phyloP scores from a whole-genome alignment of 2,329 filamentous ascomycete genomes.

The Nannizziopsis arthrosporioides region DNA sequence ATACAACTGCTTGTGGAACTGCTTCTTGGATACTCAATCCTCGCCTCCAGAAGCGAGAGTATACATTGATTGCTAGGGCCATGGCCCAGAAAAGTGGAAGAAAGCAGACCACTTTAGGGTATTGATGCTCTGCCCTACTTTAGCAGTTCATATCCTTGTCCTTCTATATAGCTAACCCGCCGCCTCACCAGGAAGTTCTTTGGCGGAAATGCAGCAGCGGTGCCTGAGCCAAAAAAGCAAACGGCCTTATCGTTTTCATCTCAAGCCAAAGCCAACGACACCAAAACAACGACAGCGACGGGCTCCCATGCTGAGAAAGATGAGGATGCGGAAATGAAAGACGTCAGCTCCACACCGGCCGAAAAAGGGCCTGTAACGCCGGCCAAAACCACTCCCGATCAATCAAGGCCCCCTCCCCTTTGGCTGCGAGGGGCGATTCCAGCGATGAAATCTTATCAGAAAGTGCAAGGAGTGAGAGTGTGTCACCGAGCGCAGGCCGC shows the following conservation, averaged over 20 bases:
- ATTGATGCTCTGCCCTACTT: conserved; percentile 53
- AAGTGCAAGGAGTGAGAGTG: conserved; percentile 13
- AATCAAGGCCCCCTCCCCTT: conserved; percentile 14
- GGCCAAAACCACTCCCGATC: conserved; percentile 13
- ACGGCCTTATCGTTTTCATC: conserved; percentile 63
- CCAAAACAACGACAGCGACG: background rate
- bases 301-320: conserved; percentile 1
- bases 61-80: background rate
- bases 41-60: background rate
- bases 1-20: background rate
- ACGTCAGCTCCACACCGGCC: conserved; percentile 8
- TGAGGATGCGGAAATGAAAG: conserved; percentile 25
- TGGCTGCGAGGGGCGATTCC: conserved; percentile 10
- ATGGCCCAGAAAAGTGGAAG: conserved; percentile 17
- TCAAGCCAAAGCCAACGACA: conserved; percentile 39
- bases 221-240: conserved; percentile 55
- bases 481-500: conserved; percentile 16
- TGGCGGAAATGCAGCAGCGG: conserved; percentile 48
- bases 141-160: no score
- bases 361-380: conserved; percentile 8
- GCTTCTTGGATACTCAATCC: background rate
- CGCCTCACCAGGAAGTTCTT: conserved; percentile 68
- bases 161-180: no score
- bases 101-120: conserved; percentile 80
- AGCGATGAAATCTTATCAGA: conserved; percentile 13